Percentiles rank a stretch among this genome's conserved stretches.
Conservation (phyloP, 23 red algal genomes). For the Gracilaria vermiculophylla region DNA sequence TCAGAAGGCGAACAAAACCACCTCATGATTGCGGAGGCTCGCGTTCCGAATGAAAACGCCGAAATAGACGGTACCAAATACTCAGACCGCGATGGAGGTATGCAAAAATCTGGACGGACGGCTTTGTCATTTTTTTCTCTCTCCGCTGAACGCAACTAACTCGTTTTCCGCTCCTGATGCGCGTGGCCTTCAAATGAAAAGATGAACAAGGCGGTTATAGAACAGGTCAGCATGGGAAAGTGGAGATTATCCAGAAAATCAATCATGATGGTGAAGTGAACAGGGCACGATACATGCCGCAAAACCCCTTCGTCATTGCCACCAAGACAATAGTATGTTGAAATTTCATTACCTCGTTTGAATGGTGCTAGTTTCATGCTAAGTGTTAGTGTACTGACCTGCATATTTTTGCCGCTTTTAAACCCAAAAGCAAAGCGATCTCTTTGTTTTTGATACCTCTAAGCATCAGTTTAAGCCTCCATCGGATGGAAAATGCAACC, state of each 20-base stretch:
- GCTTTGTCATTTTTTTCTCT: neutral
- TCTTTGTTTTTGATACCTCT: slow-evolving; percentile 86
- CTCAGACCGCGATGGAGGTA: slow-evolving; percentile 56
- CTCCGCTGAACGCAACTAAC: neutral
- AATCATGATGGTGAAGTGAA: slow-evolving; percentile 99
- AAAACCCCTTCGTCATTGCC: slow-evolving; percentile 93
- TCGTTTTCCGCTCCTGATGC: neutral
- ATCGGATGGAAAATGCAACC: slow-evolving; percentile 60
- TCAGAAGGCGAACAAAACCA: slow-evolving; percentile 94
- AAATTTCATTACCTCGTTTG: too few species aligned
- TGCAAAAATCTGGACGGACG: neutral
- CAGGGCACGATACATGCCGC: slow-evolving; percentile 96
- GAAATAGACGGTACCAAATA: slow-evolving; percentile 82
- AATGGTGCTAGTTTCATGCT: neutral
- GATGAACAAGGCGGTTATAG: slow-evolving; percentile 83
- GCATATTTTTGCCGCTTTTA: neutral
- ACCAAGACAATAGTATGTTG: slow-evolving; percentile 88
- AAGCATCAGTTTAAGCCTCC: slow-evolving; percentile 95
- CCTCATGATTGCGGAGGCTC: slow-evolving; percentile 93
- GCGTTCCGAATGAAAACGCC: slow-evolving; percentile 81
- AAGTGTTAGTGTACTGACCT: slow-evolving; percentile 2
- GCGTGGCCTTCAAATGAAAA: neutral
- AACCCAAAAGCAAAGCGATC: slow-evolving; percentile 44
- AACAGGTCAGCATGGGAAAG: slow-evolving; percentile 68
- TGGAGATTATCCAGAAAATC: slow-evolving; percentile 95